phyloP scores from a whole-genome alignment of 176 grass and related monocot species.

The Aegilops tauschii region DNA sequence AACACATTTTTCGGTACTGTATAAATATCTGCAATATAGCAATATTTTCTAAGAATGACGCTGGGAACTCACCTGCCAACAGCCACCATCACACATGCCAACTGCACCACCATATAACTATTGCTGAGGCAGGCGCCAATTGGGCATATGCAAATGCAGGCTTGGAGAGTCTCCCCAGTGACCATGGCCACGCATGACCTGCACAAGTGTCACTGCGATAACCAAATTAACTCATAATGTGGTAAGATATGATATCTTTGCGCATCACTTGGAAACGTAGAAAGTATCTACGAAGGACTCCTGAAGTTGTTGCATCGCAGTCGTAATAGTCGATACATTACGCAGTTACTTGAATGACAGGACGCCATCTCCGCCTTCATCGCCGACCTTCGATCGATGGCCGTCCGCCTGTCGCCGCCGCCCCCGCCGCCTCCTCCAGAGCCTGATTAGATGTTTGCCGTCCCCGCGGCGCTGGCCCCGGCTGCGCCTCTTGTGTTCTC shows the following conservation, averaged over 20 bases:
- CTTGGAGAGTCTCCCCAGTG: background rate
- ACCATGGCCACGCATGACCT: constrained; percentile 21
- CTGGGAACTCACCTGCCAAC: constrained; percentile 39
- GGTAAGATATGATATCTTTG: constrained; percentile 28
- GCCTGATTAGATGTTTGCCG: too few relatives aligned
- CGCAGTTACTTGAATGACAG: background rate
- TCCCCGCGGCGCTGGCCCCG: too few relatives aligned
- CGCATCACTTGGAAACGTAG: background rate
- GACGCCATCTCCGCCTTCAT: too few relatives aligned
- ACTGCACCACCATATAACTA: constrained; percentile 45
- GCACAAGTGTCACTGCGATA: background rate
- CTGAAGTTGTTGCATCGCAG: background rate
- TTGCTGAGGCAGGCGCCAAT: constrained; percentile 3
- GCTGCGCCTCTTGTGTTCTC: too few relatives aligned
- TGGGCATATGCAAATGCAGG: constrained; percentile 15
- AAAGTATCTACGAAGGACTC: background rate
- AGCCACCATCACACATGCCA: constrained; percentile 19
- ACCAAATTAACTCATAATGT: constrained; percentile 19
- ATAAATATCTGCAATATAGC: constrained; percentile 13
- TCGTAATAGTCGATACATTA: background rate
- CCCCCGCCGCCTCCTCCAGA: too few relatives aligned
- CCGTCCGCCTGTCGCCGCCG: too few relatives aligned
- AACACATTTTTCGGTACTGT: constrained; percentile 28
- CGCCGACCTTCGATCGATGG: too few relatives aligned
- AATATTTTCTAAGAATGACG: constrained; percentile 21